A percentile compares a stretch with the other conserved stretches of the same genome.
These are phyloP conservation scores for Spiromastix sp. DNA, from an alignment of 2,329 filamentous ascomycete species.

Conservation along the genomic window DNA sequence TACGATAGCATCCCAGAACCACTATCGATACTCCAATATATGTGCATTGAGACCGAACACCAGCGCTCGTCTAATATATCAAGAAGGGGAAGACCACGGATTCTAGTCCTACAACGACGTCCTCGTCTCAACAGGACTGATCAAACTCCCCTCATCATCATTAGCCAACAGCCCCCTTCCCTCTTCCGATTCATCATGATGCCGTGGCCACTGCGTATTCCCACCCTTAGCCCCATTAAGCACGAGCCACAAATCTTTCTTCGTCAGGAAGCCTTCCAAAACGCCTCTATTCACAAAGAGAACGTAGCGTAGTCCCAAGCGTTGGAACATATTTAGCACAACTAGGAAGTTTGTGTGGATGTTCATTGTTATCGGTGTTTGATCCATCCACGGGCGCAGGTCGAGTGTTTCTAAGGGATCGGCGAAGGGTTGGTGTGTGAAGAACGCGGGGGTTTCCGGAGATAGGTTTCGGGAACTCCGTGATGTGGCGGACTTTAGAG, in stretches of 20 bases:
- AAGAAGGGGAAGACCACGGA: no score
- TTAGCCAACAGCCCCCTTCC: slow-evolving; percentile 28
- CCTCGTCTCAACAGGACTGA: slow-evolving; percentile 7
- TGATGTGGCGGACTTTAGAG: slow-evolving; percentile 54
- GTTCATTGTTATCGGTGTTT: slow-evolving; percentile 86
- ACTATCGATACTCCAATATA: no score
- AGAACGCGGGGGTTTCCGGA: slow-evolving; percentile 67
- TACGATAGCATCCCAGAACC: no score
- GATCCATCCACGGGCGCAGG: slow-evolving; percentile 95
- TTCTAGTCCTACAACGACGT: slow-evolving; percentile 6
- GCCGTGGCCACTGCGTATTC: no score
- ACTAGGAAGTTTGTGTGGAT: slow-evolving; percentile 67
- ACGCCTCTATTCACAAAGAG: slow-evolving; percentile 74
- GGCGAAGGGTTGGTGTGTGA: slow-evolving; percentile 70
- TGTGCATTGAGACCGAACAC: no score
- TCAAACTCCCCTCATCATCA: slow-evolving; percentile 17
- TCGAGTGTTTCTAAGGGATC: slow-evolving; percentile 73
- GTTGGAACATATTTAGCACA: slow-evolving; percentile 89
- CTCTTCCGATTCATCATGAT: slow-evolving; percentile 21
- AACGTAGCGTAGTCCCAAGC: slow-evolving; percentile 81
- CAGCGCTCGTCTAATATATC: no score
- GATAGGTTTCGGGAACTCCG: slow-evolving; percentile 41
- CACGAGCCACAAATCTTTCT: slow-evolving; percentile 95
- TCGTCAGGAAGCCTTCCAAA: slow-evolving; percentile 78
- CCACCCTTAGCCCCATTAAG: slow-evolving; percentile 63